Evolutionary conservation across 2,329 filamentous ascomycete genomes (phyloP), one percentile per base, ranked within the genome.

Genomic region (Colletotrichum graminicola): DNA sequence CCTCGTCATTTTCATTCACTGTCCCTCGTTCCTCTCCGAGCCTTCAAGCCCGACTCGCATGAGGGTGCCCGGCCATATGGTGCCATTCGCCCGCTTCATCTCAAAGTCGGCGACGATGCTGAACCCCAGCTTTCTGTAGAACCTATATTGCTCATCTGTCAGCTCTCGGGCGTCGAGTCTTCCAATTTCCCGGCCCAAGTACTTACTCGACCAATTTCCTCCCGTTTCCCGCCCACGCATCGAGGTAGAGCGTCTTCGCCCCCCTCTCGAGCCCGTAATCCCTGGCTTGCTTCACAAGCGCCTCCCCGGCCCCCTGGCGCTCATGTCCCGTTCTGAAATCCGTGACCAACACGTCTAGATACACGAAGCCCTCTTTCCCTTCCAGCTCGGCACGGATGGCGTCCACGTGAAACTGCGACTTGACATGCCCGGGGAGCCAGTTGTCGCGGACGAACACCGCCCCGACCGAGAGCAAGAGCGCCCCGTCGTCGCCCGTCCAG

Each of bases 181-280:
- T 34, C 8, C 2, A 26, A n/a, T 26, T 1, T 32, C 36, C 47
- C 29, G 2, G 26, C 47, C 1, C 18, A 2, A 23, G 8, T 21
- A 57, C 67, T 62, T n/a, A 67, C 67, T 34, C 21, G 2, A 75
- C 74, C 56, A 79, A 59, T 29, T 74, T 75, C 34, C 73, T 68
- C 32, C 73, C 69, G 16, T 74, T 77, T 51, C 78, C 75, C 7
- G 73, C 72, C 77, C 77, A 78, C 47, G 75, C 78, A 49, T 78
- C 77, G 8, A 80, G 65, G 61, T 75, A 79, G 10, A 79, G 69
- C 11, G 67, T 65, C 36, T 49, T 67, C 59, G 73, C 75, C 5
- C 66, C 73, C 32, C 55, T 47, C n/a, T 34, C 21, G 29, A 62
- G 2, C 5, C 65, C 54, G 51, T 64, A n/a, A 26, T 66, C 69